Evolutionary conservation across 352 stramenopile genomes (phyloP).

Genomic region (Globisporangium echinulatum): DNA sequence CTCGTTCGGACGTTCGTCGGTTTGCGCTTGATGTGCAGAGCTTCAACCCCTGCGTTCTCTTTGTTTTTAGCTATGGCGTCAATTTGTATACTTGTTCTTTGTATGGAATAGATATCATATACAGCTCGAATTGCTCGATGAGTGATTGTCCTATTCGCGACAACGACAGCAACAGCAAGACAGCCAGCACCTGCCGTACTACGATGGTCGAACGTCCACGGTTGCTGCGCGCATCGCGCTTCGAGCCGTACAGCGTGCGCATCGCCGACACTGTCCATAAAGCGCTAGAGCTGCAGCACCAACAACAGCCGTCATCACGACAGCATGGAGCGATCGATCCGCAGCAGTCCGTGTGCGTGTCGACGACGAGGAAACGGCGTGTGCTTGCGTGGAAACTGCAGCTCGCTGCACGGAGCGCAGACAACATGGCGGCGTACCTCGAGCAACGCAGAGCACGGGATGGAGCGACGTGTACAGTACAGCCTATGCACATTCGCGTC

Average conservation of each 20-base stretch:
- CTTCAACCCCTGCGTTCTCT: too few species aligned
- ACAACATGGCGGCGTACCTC: constrained; percentile 13
- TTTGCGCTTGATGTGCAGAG: neutral
- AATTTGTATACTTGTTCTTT: too few species aligned
- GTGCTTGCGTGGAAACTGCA: constrained; percentile 6
- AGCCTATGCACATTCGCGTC: neutral
- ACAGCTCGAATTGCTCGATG: too few species aligned
- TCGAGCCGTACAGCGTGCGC: constrained; percentile 1
- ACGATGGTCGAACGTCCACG: too few species aligned
- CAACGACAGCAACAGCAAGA: neutral
- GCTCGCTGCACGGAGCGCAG: constrained; percentile 8
- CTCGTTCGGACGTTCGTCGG: neutral
- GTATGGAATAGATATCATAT: too few species aligned
- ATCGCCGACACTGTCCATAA: constrained; percentile 7
- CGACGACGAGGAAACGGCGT: neutral
- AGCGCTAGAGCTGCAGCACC: constrained; percentile 3
- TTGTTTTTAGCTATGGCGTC: too few species aligned
- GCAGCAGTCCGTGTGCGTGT: neutral
- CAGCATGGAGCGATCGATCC: neutral
- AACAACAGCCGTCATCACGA: too few species aligned
- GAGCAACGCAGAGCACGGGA: neutral
- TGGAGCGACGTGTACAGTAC: neutral
- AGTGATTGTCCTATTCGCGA: too few species aligned
- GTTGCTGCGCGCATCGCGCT: neutral
- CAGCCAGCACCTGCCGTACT: too few species aligned